A percentile compares a stretch with the other conserved stretches of the same genome.
Evolutionary conservation across 2,329 filamentous ascomycete genomes (phyloP).

Genomic region (Venturia oleaginea): DNA sequence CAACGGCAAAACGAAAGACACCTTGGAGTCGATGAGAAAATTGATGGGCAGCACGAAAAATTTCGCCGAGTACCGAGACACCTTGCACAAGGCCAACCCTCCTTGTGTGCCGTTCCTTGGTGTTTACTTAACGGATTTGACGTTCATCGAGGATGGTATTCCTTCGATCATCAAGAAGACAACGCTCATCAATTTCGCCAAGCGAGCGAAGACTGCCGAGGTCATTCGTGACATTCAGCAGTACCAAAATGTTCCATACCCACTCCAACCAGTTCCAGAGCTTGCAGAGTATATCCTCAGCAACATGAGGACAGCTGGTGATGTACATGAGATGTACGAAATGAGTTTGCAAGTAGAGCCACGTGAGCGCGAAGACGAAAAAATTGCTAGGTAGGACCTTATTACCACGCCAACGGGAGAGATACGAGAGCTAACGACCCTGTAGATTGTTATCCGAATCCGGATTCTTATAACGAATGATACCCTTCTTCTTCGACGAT

Average conservation of each 20-base stretch:
- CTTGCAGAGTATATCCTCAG: slow-evolving; percentile 93
- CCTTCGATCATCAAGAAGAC: slow-evolving; percentile 94
- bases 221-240: slow-evolving; percentile 98
- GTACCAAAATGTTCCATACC: slow-evolving; percentile 96
- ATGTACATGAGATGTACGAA: slow-evolving; percentile 99
- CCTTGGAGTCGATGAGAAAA: slow-evolving; percentile 82
- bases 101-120: slow-evolving; percentile 98
- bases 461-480: slow-evolving; percentile 39
- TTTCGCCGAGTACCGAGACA: slow-evolving; percentile 92
- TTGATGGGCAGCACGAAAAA: slow-evolving; percentile 98
- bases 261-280: slow-evolving; percentile 78
- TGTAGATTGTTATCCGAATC: slow-evolving; percentile 45
- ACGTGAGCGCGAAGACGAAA: slow-evolving; percentile 94
- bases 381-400: slow-evolving; percentile 89
- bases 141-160: slow-evolving; percentile 97
- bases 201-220: slow-evolving; percentile 94
- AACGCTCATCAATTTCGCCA: slow-evolving; percentile 96
- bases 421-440: slow-evolving; percentile 15
- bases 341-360: slow-evolving; percentile 90
- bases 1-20: slow-evolving; percentile 69
- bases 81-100: slow-evolving; percentile 83
- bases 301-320: slow-evolving; percentile 90
- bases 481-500: background rate
- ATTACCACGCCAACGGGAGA: background rate
- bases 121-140: slow-evolving; percentile 96